Base-by-base conservation (phyloP, 1,284 basidiomycete genomes). In the Tilletia horrida region DNA sequence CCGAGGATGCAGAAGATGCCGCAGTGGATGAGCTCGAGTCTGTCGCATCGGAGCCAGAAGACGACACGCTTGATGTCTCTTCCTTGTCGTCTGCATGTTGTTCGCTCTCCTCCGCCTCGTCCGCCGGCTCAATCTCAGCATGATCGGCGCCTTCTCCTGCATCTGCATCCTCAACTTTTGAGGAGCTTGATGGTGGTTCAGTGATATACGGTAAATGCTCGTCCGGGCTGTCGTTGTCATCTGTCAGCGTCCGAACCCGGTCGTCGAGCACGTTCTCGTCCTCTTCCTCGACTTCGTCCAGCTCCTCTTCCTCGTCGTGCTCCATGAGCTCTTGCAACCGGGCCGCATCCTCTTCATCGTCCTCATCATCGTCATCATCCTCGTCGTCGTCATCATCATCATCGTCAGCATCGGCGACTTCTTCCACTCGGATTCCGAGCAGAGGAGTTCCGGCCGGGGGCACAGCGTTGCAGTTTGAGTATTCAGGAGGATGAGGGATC, bases 381-480 rank as follows among this genome's bases (percentile, higher is more conserved):
- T 59, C 55, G 3, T 59, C 55, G 3, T 59, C 55, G 55, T 59
- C 55, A 4, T 59, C 55, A 14, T 59, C 55, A 6, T 59, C 55
- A 59, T 59, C 25, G 29, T 59, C 55, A 3, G 55, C 55, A 35
- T 59, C 55, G 27, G 55, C 55, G 16, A 59, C 55, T 29, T 59
- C 55, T 21, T 59, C 55, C 27, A 59, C 55, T 18, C 55, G 55
- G 27, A 59, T 59, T 8, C 55, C 55, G 13, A 59, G 29, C 7
- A 59, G 27, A 40, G 55, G 55, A 18, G 55, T 59, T 16, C 55
- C 55, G 14, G 31, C 55, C 27, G 55, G 55, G 9, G 55, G 55
- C 18, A 59, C 27, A 18, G 55, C 55, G 21, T 59, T 59, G 4
- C 27, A 35, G 55, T 29, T 29, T 13, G 55, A 18, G 16, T 59